Percentiles rank a stretch among this genome's conserved stretches.
phyloP scores from a whole-genome alignment of 331 rosid genomes.

The Cucumis variabilis region DNA sequence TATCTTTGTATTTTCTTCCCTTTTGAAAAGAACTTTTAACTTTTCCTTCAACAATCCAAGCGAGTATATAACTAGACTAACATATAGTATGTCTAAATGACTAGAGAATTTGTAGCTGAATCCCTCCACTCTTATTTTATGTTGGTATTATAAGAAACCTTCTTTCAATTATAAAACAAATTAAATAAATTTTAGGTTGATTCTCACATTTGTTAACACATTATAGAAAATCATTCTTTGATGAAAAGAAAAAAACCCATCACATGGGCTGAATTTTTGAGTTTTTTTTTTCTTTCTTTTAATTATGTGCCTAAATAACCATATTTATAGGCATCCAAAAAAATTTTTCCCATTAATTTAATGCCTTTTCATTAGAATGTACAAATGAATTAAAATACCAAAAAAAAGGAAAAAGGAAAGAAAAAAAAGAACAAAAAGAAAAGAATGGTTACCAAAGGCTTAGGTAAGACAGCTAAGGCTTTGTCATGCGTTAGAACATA shows the following conservation, averaged over 20 bases:
- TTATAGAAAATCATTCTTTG: too few species aligned
- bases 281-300: neutral
- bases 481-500: neutral
- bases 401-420: neutral
- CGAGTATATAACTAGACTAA: too few species aligned
- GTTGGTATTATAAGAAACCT: too few species aligned
- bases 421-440: neutral
- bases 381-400: neutral
- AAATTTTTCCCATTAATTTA: neutral
- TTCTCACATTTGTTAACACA: too few species aligned
- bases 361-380: neutral
- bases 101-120: too few species aligned
- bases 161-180: too few species aligned
- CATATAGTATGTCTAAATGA: neutral
- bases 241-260: neutral
- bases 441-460: too few species aligned
- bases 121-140: neutral
- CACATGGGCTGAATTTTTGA: constrained; percentile 8
- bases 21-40: too few species aligned
- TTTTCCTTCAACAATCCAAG: too few species aligned
- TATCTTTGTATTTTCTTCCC: too few species aligned
- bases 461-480: neutral
- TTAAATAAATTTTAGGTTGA: too few species aligned
- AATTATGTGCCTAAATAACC: neutral
- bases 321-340: neutral